Evolutionary conservation across 768 basidiomycete species (phyloP).

Genomic region (Leccinum arenicola): DNA sequence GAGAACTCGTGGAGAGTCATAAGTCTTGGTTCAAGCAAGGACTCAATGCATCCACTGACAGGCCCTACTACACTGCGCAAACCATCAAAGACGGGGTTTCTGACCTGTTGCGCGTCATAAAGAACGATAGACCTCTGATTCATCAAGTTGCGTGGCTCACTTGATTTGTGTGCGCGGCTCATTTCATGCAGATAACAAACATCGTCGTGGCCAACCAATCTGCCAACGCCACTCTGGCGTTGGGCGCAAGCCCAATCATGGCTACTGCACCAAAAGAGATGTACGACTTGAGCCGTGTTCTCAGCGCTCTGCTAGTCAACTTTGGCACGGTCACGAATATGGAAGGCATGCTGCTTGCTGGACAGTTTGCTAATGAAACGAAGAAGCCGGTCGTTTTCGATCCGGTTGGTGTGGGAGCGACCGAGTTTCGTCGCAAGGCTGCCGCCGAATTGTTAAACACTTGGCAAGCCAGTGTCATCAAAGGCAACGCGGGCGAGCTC

Average conservation of each 20-base stretch:
- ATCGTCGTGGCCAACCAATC: conserved; percentile 86
- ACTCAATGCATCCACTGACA: neutral
- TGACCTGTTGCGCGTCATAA: conserved; percentile 49
- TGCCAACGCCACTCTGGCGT: conserved; percentile 83
- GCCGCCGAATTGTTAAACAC: conserved; percentile 59
- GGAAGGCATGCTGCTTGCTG: conserved; percentile 75
- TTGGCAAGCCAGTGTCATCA: conserved; percentile 90
- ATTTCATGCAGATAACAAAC: conserved; percentile 71
- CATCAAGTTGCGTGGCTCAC: conserved; percentile 57
- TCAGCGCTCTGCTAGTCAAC: conserved; percentile 76
- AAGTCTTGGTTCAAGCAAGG: conserved; percentile 20
- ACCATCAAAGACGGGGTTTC: conserved; percentile 43
- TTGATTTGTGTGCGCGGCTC: neutral
- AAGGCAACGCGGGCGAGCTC: conserved; percentile 91
- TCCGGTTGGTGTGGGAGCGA: conserved; percentile 90
- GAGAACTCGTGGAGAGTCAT: conserved; percentile 42
- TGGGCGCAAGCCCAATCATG: conserved; percentile 94
- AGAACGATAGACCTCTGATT: conserved; percentile 62
- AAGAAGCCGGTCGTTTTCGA: conserved; percentile 83
- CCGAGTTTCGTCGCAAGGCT: conserved; percentile 58
- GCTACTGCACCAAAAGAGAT: conserved; percentile 82
- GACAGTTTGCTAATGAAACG: conserved; percentile 62
- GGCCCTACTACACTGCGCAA: conserved; percentile 31
- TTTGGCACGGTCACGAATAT: conserved; percentile 77
- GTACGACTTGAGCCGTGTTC: conserved; percentile 65